phyloP scores from a whole-genome alignment of 345 rosid genomes.

The Nasturtium officinale region DNA sequence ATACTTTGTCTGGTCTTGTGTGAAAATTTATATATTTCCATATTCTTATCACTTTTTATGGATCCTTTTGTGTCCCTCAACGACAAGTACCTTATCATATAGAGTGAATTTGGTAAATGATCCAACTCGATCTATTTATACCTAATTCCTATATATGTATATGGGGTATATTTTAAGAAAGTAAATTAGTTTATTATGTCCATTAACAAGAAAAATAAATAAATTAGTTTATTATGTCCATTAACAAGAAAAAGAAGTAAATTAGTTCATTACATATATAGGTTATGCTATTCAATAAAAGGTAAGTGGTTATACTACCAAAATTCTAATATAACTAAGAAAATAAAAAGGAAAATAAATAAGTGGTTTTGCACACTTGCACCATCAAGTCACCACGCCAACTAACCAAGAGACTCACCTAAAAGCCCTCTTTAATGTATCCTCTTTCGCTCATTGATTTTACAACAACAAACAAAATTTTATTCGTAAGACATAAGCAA shows the following conservation, averaged over 20 bases:
- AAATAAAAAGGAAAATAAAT: background rate
- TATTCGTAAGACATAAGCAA: slow-evolving; percentile 3
- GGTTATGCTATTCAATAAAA: too few species aligned
- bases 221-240: too few species aligned
- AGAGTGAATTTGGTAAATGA: too few species aligned
- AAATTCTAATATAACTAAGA: background rate
- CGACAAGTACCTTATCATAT: background rate
- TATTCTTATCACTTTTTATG: background rate
- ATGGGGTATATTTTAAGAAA: background rate
- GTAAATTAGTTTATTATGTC: background rate
- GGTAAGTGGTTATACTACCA: too few species aligned
- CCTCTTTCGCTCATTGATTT: background rate
- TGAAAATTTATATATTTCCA: background rate
- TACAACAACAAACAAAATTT: background rate
- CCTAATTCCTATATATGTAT: background rate
- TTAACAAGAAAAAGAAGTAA: too few species aligned
- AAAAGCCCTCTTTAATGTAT: slow-evolving; percentile 20
- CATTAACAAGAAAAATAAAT: too few species aligned
- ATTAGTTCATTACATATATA: too few species aligned
- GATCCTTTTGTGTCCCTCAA: background rate
- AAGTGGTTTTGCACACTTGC: slow-evolving; percentile 20
- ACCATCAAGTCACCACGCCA: slow-evolving; percentile 34
- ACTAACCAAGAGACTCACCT: slow-evolving; percentile 19
- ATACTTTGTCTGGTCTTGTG: slow-evolving; percentile 6
- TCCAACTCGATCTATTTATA: background rate